These are phyloP conservation scores for Panaeolus cyanescens DNA, from an alignment of 768 basidiomycete species.

Conservation along the genomic window DNA sequence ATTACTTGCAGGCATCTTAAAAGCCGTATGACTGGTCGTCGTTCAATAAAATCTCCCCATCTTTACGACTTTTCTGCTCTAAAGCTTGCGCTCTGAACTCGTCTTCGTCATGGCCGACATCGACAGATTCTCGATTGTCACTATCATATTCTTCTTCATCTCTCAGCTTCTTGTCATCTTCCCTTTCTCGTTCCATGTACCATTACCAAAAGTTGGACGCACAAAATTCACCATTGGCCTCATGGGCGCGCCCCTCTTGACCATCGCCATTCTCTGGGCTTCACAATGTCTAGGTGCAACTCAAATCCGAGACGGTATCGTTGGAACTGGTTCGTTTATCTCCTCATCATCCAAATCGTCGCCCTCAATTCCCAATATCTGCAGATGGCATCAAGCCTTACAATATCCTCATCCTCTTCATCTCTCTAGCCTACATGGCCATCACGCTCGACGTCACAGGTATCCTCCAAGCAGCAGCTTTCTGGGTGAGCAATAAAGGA, in stretches of 20 bases:
- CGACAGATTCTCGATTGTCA: slow-evolving; percentile 48
- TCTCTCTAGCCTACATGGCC: slow-evolving; percentile 90
- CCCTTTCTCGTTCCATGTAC: slow-evolving; percentile 45
- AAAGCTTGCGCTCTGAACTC: background rate
- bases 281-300: slow-evolving; percentile 50
- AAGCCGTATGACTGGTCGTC: background rate
- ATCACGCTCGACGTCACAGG: slow-evolving; percentile 92
- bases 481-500: slow-evolving; percentile 83
- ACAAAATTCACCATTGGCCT: slow-evolving; percentile 45
- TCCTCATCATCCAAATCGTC: background rate
- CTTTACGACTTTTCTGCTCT: background rate
- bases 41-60: background rate
- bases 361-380: slow-evolving; percentile 1
- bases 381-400: slow-evolving; percentile 80
- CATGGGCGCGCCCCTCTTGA: slow-evolving; percentile 54
- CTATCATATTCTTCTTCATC: slow-evolving; percentile 53
- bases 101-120: slow-evolving; percentile 36
- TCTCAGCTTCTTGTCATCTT: slow-evolving; percentile 57
- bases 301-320: slow-evolving; percentile 76
- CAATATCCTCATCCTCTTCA: slow-evolving; percentile 91
- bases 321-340: slow-evolving; percentile 36
- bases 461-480: slow-evolving; percentile 82
- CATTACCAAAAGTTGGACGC: slow-evolving; percentile 28
- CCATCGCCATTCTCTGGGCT: slow-evolving; percentile 60
- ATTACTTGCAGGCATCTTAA: background rate